These are phyloP conservation scores for Aeschynomene evenia DNA, from an alignment of 306 rosid genomes.

Conservation along the genomic window DNA sequence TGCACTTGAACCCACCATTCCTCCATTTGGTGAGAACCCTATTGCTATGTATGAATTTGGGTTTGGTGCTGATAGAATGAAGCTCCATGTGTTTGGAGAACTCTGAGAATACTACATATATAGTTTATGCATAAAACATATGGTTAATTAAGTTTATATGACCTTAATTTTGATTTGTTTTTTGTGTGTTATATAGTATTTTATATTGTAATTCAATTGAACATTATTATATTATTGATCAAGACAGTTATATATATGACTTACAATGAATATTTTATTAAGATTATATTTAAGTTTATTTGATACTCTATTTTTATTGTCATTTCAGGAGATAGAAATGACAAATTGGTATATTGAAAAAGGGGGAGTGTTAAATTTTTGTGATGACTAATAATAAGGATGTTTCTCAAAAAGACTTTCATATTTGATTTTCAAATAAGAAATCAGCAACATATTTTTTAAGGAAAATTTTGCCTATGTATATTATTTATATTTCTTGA, in stretches of 20 bases:
- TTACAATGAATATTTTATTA: too few species aligned
- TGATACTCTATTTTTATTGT: too few species aligned
- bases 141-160: not conserved
- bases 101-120: conserved; percentile 52
- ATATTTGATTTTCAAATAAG: not conserved
- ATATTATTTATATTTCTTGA: not conserved
- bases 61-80: conserved; percentile 62
- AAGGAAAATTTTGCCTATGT: not conserved
- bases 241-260: too few species aligned
- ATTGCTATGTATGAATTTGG: conserved; percentile 57
- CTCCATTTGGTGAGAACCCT: conserved; percentile 68
- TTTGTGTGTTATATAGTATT: not conserved
- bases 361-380: not conserved
- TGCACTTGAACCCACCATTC: conserved; percentile 78
- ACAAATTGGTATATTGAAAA: too few species aligned
- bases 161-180: not conserved
- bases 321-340: too few species aligned
- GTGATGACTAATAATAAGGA: not conserved
- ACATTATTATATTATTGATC: too few species aligned
- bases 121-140: not conserved
- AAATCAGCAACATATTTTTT: too few species aligned
- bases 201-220: not conserved
- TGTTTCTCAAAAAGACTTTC: not conserved
- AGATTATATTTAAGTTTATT: not conserved
- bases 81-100: conserved; percentile 58